Conservation (phyloP, 208 protist species). For the Acanthamoeba royreba region DNA sequence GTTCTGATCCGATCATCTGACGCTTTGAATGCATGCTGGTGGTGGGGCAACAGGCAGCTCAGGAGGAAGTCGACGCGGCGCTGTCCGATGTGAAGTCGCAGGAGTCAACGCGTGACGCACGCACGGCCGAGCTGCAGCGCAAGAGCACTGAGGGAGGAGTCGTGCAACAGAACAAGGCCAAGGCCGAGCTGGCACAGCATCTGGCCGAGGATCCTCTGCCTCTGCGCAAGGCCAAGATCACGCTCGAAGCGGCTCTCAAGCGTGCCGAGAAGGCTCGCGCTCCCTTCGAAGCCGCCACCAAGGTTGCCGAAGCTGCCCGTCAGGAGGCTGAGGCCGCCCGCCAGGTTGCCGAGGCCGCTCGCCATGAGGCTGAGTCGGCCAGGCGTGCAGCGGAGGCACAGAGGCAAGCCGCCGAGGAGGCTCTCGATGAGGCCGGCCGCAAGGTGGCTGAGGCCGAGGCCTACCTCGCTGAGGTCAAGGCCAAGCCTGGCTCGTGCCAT, state of each 20-base stretch:
- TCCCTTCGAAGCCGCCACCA: background rate
- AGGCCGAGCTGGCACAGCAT: constrained; percentile 3
- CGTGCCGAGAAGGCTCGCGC: constrained; percentile 10
- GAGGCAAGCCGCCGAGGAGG: background rate
- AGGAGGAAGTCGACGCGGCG: background rate
- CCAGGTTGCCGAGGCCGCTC: background rate
- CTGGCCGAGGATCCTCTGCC: background rate
- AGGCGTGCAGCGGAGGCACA: too few relatives aligned
- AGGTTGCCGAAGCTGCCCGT: background rate
- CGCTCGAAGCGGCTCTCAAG: background rate
- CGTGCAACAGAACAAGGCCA: constrained; percentile 9
- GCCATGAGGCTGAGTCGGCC: too few relatives aligned
- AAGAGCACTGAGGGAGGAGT: background rate
- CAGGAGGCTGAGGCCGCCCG: background rate
- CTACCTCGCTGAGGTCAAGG: background rate
- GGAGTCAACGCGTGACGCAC: background rate
- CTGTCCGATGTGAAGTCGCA: background rate
- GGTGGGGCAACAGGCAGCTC: constrained; percentile 1
- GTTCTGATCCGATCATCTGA: background rate
- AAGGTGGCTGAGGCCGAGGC: background rate
- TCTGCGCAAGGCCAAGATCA: background rate
- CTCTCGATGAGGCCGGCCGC: background rate
- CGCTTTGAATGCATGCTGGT: too few relatives aligned
- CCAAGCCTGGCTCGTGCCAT: too few relatives aligned
- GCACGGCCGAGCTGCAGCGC: constrained; percentile 18